These are phyloP conservation scores for Pezicula carpinea DNA, from an alignment of 2,329 filamentous ascomycete genomes.

Conservation along the genomic window DNA sequence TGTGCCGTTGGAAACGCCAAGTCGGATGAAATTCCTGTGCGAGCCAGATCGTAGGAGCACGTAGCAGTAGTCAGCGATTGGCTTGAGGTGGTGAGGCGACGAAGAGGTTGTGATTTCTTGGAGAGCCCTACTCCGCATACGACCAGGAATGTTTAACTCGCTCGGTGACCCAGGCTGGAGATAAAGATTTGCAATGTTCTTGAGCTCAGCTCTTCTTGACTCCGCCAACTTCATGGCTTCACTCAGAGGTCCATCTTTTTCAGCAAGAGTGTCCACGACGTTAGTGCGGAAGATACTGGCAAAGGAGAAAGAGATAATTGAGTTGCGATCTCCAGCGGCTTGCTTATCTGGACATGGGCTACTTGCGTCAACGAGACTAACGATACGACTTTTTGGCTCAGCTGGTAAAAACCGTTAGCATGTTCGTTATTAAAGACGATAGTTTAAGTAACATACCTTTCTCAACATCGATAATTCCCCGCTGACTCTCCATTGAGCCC, in stretches of 20 bases:
- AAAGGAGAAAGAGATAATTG: background rate
- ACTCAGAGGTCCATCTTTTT: background rate
- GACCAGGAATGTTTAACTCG: constrained; percentile 42
- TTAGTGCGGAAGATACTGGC: background rate
- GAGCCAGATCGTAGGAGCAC: constrained; percentile 43
- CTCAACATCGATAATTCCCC: background rate
- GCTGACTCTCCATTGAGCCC: background rate
- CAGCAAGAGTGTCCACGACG: background rate
- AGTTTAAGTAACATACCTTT: background rate
- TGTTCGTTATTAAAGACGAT: background rate
- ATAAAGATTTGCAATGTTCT: constrained; percentile 36
- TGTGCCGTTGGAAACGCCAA: constrained; percentile 49
- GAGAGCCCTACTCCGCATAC: constrained; percentile 36
- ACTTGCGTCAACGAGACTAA: background rate
- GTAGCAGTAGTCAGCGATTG: constrained; percentile 43
- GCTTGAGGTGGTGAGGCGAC: constrained; percentile 33
- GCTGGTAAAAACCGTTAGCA: background rate
- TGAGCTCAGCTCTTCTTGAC: constrained; percentile 28
- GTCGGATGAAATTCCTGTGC: constrained; percentile 45
- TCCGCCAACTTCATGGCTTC: background rate
- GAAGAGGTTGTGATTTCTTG: constrained; percentile 31
- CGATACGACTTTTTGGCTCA: background rate
- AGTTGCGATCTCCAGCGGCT: background rate
- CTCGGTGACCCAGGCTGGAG: constrained; percentile 37
- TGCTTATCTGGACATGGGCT: background rate